phyloP scores from a whole-genome alignment of 2,329 filamentous ascomycete genomes.

The Exophiala sp. region DNA sequence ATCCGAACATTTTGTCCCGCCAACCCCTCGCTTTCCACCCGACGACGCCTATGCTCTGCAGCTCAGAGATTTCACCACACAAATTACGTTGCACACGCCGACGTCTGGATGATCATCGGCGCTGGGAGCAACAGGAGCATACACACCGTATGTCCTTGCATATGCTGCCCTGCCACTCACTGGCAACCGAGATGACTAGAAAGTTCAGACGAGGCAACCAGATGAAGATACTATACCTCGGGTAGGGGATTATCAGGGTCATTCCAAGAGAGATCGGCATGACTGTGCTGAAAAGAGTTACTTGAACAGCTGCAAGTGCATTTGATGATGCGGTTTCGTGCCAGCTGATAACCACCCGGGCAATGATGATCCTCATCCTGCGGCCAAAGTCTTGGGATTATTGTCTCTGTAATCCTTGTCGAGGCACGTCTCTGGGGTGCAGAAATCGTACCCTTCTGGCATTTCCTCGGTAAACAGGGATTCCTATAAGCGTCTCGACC shows the following conservation, averaged over 20 bases:
- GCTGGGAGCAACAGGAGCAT: not conserved
- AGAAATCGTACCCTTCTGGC: not conserved
- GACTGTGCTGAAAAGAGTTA: no score
- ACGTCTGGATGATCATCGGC: not conserved
- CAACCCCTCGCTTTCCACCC: slow-evolving; percentile 10
- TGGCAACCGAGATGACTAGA: not conserved
- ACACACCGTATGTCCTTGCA: not conserved
- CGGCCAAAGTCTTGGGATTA: not conserved
- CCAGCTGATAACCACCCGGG: not conserved
- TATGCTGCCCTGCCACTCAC: not conserved
- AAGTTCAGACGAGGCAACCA: not conserved
- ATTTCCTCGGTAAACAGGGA: not conserved
- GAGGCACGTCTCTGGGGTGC: not conserved
- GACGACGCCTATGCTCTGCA: not conserved
- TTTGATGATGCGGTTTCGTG: not conserved
- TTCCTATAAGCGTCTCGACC: not conserved
- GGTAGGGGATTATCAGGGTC: not conserved
- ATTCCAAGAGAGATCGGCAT: not conserved
- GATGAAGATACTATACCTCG: not conserved
- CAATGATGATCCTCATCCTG: no score
- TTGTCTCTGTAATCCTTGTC: not conserved
- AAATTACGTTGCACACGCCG: not conserved
- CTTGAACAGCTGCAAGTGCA: not conserved
- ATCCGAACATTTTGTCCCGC: slow-evolving; percentile 8
- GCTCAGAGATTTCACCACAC: not conserved